Conservation (phyloP, 1,284 basidiomycete genomes). For the Neotropicomus parvogracilis region DNA sequence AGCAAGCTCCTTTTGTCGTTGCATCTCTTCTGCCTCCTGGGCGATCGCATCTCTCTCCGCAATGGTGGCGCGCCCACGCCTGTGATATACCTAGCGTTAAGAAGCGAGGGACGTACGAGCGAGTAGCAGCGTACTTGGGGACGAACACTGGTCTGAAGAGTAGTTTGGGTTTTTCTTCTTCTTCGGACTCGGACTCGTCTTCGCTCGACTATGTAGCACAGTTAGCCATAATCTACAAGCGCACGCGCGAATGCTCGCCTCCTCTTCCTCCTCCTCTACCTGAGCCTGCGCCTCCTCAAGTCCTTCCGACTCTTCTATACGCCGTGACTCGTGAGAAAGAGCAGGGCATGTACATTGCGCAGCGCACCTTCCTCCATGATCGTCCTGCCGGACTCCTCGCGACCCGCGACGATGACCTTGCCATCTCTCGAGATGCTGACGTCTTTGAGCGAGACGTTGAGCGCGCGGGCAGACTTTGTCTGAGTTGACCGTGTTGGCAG, state of each 20-base stretch:
- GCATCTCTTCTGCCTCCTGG: constrained; percentile 68
- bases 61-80: constrained; percentile 69
- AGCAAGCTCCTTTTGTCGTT: constrained; percentile 59
- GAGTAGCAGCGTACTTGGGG: constrained; percentile 59
- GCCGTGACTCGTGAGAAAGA: constrained; percentile 13
- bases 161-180: constrained; percentile 59
- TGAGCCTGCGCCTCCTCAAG: constrained; percentile 38
- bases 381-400: constrained; percentile 70
- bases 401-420: constrained; percentile 71
- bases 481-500: constrained; percentile 34
- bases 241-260: constrained; percentile 24
- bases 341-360: constrained; percentile 8
- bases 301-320: constrained; percentile 43
- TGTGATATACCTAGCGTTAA: constrained; percentile 30
- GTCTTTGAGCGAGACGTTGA: constrained; percentile 71
- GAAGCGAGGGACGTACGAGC: neutral
- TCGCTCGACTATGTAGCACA: constrained; percentile 59
- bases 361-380: constrained; percentile 44
- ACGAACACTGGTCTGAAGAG: constrained; percentile 87
- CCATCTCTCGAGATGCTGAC: constrained; percentile 75
- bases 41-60: constrained; percentile 59
- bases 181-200: constrained; percentile 71
- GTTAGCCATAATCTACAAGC: constrained; percentile 10
- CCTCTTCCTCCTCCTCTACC: constrained; percentile 42
- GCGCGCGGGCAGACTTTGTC: constrained; percentile 43